Percentiles rank a stretch among this genome's conserved stretches.
phyloP scores from a whole-genome alignment of 441 rosid species.

The Adansonia grandidieri region DNA sequence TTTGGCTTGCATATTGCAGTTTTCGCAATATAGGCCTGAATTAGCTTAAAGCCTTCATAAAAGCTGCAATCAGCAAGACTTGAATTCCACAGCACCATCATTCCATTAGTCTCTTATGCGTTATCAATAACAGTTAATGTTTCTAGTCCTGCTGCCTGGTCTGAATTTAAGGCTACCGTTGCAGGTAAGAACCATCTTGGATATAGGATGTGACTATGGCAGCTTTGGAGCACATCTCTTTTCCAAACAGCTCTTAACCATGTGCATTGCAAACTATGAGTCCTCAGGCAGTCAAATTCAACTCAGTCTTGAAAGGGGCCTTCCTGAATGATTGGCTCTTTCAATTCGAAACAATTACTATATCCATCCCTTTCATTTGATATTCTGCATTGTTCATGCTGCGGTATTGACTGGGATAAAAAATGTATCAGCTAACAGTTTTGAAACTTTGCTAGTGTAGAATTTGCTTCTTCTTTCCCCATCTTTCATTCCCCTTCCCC shows the following conservation, averaged over 20 bases:
- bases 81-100: not conserved
- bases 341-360: slow-evolving; percentile 79
- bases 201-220: slow-evolving; percentile 98
- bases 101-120: not conserved
- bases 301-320: slow-evolving; percentile 96
- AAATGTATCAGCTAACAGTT: slow-evolving; percentile 61
- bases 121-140: not conserved
- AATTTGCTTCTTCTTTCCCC: not conserved
- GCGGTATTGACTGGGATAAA: slow-evolving; percentile 93
- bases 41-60: not conserved
- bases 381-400: slow-evolving; percentile 94
- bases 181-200: slow-evolving; percentile 94
- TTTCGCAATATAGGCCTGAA: slow-evolving; percentile 10
- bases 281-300: slow-evolving; percentile 98
- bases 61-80: not conserved
- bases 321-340: slow-evolving; percentile 96
- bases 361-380: slow-evolving; percentile 98
- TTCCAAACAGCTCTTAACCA: slow-evolving; percentile 81
- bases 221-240: slow-evolving; percentile 98
- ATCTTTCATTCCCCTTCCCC: not conserved
- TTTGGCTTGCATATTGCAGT: not conserved
- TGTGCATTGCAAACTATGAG: slow-evolving; percentile 97
- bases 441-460: not conserved
- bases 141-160: not conserved
- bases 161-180: slow-evolving; percentile 26